Conservation (phyloP, 768 basidiomycete species). For the Cystoderma amianthinum region DNA sequence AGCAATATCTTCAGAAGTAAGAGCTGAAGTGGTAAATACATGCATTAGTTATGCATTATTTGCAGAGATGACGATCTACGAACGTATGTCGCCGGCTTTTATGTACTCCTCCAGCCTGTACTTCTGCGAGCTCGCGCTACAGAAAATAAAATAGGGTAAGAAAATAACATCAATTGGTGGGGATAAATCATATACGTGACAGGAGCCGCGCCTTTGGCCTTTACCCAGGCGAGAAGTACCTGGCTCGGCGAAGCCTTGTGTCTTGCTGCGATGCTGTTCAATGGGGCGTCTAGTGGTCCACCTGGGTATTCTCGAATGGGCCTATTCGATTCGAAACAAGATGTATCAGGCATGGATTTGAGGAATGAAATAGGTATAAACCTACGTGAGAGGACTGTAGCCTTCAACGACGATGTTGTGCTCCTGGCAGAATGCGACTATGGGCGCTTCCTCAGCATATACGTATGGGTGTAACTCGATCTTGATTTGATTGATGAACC, state of each 20-base stretch:
- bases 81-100: conserved; percentile 57
- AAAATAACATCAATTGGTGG: not conserved
- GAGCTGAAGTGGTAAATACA: conserved; percentile 20
- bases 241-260: conserved; percentile 54
- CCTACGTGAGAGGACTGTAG: conserved; percentile 58
- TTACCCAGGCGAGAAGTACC: conserved; percentile 67
- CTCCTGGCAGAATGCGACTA: conserved; percentile 42
- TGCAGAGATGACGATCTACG: conserved; percentile 6
- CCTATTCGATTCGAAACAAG: conserved; percentile 19
- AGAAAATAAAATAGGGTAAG: not conserved
- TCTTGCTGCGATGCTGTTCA: conserved; percentile 44
- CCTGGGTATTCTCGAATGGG: conserved; percentile 54
- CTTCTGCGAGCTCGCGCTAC: conserved; percentile 60
- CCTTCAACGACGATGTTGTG: conserved; percentile 60
- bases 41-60: not conserved
- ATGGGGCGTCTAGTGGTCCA: conserved; percentile 57
- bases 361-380: no score
- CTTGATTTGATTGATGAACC: no score
- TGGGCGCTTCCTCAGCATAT: conserved; percentile 40
- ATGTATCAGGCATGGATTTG: not conserved
- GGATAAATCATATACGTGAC: conserved; percentile 46
- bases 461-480: conserved; percentile 40
- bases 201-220: conserved; percentile 57
- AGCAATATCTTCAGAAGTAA: conserved; percentile 44
- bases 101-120: conserved; percentile 62